phyloP scores from a whole-genome alignment of 345 rosid genomes.

The Erucastrum elatum region DNA sequence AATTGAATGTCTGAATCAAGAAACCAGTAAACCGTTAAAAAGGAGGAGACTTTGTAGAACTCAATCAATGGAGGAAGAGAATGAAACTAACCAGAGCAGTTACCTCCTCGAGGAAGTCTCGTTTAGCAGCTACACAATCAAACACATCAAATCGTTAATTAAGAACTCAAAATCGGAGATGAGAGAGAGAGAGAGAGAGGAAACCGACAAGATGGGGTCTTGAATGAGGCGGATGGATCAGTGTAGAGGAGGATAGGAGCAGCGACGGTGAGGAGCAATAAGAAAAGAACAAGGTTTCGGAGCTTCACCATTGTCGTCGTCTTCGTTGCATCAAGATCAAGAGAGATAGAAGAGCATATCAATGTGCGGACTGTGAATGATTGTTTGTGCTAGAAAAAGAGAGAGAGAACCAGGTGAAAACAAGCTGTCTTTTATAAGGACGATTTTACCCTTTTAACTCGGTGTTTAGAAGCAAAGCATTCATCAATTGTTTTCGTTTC shows the following conservation, averaged over 20 bases:
- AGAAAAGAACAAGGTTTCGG: slow-evolving; percentile 62
- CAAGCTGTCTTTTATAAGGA: background rate
- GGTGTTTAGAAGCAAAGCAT: background rate
- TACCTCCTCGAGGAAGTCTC: slow-evolving; percentile 68
- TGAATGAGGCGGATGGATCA: slow-evolving; percentile 51
- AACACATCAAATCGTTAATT: background rate
- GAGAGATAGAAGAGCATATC: background rate
- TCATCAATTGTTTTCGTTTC: background rate
- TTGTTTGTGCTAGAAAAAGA: background rate
- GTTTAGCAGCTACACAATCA: slow-evolving; percentile 61
- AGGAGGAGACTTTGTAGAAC: background rate
- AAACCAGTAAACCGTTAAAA: slow-evolving; percentile 15
- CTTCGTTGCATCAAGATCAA: slow-evolving; percentile 5
- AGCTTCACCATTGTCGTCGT: slow-evolving; percentile 49
- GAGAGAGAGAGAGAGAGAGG: slow-evolving; percentile 1
- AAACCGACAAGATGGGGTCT: slow-evolving; percentile 44
- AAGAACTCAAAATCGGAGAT: slow-evolving; percentile 3
- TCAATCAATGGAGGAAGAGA: slow-evolving; percentile 16
- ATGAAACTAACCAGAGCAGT: slow-evolving; percentile 55
- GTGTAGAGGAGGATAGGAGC: slow-evolving; percentile 81
- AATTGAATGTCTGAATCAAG: slow-evolving; percentile 52
- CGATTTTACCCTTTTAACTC: background rate
- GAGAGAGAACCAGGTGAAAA: background rate
- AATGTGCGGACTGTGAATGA: background rate
- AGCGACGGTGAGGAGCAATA: slow-evolving; percentile 68